Evolutionary conservation across 208 protist species (phyloP).

Genomic region (Leishmania guyanensis): DNA sequence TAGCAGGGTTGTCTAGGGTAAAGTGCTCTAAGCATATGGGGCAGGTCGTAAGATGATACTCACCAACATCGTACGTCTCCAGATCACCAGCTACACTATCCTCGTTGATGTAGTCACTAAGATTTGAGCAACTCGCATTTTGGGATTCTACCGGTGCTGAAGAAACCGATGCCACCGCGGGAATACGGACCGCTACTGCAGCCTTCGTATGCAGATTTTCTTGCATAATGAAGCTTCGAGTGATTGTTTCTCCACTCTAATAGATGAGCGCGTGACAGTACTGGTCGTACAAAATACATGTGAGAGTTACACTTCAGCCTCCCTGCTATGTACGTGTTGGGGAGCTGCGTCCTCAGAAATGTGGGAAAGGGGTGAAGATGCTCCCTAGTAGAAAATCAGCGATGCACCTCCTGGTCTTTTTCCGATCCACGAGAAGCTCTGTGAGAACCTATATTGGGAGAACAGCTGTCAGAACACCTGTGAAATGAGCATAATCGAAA

Average conservation of each 20-base stretch:
- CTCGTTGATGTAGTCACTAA: conserved; percentile 30
- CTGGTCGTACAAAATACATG: background rate
- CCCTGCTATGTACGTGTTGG: background rate
- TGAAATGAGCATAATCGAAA: background rate
- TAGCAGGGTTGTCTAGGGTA: conserved; percentile 79
- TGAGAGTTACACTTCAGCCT: background rate
- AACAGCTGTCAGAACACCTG: background rate
- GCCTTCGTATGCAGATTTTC: background rate
- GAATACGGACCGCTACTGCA: background rate
- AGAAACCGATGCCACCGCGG: background rate
- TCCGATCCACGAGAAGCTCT: background rate
- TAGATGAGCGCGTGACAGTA: background rate
- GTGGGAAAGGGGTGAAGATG: background rate
- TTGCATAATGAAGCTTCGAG: conserved; percentile 2
- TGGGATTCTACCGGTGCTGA: background rate
- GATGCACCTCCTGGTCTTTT: background rate
- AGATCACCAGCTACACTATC: conserved; percentile 7
- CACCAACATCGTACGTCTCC: conserved; percentile 72
- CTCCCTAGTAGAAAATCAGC: background rate
- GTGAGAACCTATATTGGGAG: background rate
- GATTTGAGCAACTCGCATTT: conserved; percentile 22
- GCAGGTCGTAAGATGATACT: conserved; percentile 68
- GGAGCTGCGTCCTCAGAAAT: background rate
- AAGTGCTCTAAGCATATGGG: conserved; percentile 85
- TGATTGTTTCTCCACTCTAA: background rate